A percentile compares a stretch with the other conserved stretches of the same genome.
These are phyloP conservation scores for Xylariales sp. DNA, from an alignment of 2,329 filamentous ascomycete species.

Conservation along the genomic window DNA sequence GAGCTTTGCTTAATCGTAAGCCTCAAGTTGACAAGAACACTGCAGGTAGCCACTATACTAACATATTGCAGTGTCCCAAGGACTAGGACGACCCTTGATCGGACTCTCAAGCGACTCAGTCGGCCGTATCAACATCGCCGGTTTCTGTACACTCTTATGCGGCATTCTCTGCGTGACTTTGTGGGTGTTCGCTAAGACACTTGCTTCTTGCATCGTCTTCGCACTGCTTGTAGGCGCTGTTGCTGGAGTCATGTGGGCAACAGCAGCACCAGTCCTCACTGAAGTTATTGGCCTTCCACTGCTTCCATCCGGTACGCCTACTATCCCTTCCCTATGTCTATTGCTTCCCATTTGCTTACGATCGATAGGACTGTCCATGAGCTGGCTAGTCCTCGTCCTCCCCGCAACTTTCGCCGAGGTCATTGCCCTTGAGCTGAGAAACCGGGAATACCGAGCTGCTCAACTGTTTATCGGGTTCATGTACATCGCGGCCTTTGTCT, in stretches of 20 bases:
- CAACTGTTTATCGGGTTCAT: constrained; percentile 58
- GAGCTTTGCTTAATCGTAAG: constrained; percentile 66
- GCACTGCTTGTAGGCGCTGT: constrained; percentile 61
- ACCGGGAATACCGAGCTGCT: constrained; percentile 43
- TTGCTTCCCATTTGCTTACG: background rate
- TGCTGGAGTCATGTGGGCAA: constrained; percentile 67
- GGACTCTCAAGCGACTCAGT: constrained; percentile 67
- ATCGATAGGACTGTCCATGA: constrained; percentile 57
- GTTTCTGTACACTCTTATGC: constrained; percentile 57
- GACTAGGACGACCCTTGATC: constrained; percentile 64
- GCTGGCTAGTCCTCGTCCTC: constrained; percentile 67
- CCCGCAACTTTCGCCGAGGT: constrained; percentile 66
- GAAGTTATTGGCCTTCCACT: constrained; percentile 69
- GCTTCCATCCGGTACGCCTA: constrained; percentile 53
- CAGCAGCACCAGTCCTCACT: constrained; percentile 63
- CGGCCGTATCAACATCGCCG: constrained; percentile 70
- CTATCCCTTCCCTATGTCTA: background rate
- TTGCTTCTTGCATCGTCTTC: constrained; percentile 67
- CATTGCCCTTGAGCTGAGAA: constrained; percentile 55
- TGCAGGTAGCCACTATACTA: constrained; percentile 31
- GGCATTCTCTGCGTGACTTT: constrained; percentile 64
- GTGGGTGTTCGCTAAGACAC: constrained; percentile 63
- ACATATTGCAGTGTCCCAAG: constrained; percentile 44
- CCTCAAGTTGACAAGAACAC: constrained; percentile 51
- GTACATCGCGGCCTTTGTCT: constrained; percentile 51